phyloP scores from a whole-genome alignment of 345 rosid species.

The Aethionema arabicum region DNA sequence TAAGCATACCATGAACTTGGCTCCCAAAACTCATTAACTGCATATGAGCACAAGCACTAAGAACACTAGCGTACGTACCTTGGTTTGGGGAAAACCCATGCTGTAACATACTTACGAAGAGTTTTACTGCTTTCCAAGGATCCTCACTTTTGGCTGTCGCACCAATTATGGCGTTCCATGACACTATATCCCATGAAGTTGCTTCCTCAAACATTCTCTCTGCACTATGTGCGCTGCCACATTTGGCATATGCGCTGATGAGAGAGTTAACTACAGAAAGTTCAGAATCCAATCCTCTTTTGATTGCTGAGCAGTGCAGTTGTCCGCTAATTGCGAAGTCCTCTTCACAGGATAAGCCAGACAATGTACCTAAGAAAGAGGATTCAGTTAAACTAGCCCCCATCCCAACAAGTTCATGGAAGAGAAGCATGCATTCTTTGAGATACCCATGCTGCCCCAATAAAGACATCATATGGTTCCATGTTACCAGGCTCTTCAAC shows the following conservation, averaged over 20 bases:
- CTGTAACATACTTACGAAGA: conserved; percentile 48
- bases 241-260: conserved; percentile 59
- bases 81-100: conserved; percentile 47
- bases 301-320: conserved; percentile 60
- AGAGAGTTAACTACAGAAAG: conserved; percentile 57
- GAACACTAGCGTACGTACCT: conserved; percentile 53
- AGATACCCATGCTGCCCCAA: conserved; percentile 52
- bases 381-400: conserved; percentile 46
- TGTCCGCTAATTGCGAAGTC: conserved; percentile 55
- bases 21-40: conserved; percentile 44
- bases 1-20: conserved; percentile 54
- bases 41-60: conserved; percentile 48
- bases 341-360: conserved; percentile 45
- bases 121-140: conserved; percentile 49
- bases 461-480: conserved; percentile 67
- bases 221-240: conserved; percentile 38
- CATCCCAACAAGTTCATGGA: conserved; percentile 49
- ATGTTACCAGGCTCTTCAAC: conserved; percentile 60
- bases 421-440: conserved; percentile 45
- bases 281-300: conserved; percentile 44
- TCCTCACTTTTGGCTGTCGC: conserved; percentile 49
- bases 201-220: conserved; percentile 53
- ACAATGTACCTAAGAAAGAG: conserved; percentile 62
- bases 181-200: conserved; percentile 48
- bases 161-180: conserved; percentile 71